phyloP scores from a whole-genome alignment of 1,284 basidiomycete genomes.

The Hemileia vastatrix region DNA sequence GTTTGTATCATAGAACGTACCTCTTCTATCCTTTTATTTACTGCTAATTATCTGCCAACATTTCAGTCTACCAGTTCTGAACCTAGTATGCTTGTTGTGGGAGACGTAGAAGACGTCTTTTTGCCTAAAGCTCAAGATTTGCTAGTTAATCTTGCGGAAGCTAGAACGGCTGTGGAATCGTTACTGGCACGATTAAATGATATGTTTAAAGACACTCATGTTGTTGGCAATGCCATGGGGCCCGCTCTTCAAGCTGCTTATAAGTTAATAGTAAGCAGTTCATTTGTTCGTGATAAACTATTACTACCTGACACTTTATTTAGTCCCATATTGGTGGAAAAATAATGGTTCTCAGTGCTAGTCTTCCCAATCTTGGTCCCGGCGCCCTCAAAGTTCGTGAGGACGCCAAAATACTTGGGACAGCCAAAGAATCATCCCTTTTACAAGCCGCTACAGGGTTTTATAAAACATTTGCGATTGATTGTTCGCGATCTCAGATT shows the following conservation, averaged over 20 bases:
- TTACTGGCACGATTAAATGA: conserved; percentile 75
- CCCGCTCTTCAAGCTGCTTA: conserved; percentile 90
- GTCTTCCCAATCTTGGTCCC: conserved; percentile 75
- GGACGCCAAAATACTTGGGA: conserved; percentile 91
- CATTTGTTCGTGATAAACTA: neutral
- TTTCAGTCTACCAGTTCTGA: conserved; percentile 68
- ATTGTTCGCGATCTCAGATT: conserved; percentile 92
- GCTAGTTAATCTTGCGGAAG: conserved; percentile 83
- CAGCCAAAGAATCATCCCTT: conserved; percentile 79
- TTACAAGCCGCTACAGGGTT: conserved; percentile 82
- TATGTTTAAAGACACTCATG: conserved; percentile 92
- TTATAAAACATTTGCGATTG: conserved; percentile 99
- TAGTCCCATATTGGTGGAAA: conserved; percentile 86
- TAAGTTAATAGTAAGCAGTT: conserved; percentile 68
- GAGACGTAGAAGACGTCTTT: conserved; percentile 94
- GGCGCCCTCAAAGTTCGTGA: conserved; percentile 92
- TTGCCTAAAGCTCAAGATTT: conserved; percentile 92
- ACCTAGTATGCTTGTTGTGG: conserved; percentile 89
- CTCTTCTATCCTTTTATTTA: neutral
- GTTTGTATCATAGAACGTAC: conserved; percentile 25
- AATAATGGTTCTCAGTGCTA: conserved; percentile 78
- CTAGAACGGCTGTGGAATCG: conserved; percentile 67
- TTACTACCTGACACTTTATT: neutral
- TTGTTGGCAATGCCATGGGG: conserved; percentile 87
- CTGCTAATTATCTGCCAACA: conserved; percentile 10